A percentile compares a stretch with the other conserved stretches of the same genome.
These are phyloP conservation scores for Rhytidiadelphus loreus DNA, from an alignment of 225 moss, liverwort and hornwort genomes.

Conservation along the genomic window DNA sequence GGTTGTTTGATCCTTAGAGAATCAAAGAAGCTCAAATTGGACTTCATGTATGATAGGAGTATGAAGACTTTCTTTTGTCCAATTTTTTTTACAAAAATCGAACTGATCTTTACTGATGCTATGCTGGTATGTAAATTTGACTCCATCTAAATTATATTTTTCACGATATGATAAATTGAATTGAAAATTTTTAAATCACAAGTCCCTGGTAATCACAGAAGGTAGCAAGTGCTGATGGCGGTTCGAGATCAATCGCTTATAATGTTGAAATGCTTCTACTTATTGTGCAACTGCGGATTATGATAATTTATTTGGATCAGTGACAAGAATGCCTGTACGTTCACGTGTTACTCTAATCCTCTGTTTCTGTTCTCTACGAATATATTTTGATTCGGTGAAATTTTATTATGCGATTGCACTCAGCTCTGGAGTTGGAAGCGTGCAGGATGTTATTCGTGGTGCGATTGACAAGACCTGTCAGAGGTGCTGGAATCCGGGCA, in stretches of 20 bases:
- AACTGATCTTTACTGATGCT: background rate
- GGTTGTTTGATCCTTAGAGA: background rate
- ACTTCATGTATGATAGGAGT: background rate
- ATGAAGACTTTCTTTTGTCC: background rate
- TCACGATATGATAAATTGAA: background rate
- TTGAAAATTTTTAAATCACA: background rate
- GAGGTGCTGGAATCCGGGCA: conserved; percentile 12
- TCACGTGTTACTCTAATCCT: background rate
- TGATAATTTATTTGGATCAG: background rate
- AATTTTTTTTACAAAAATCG: background rate
- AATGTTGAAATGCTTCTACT: background rate
- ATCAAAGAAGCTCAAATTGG: background rate
- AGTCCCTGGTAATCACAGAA: background rate
- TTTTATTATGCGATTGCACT: background rate
- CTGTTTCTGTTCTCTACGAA: background rate
- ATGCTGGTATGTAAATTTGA: background rate
- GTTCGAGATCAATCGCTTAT: background rate
- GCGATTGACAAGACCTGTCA: background rate
- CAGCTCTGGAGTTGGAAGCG: background rate
- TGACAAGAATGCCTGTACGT: background rate
- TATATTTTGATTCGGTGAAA: background rate
- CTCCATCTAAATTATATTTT: background rate
- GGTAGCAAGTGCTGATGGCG: background rate
- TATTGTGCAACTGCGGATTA: background rate
- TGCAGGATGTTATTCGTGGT: conserved; percentile 4